Evolutionary conservation across 2,329 filamentous ascomycete genomes (phyloP), one percentile per base, ranked within the genome.

Genomic region (Mycosphaerella sp.): DNA sequence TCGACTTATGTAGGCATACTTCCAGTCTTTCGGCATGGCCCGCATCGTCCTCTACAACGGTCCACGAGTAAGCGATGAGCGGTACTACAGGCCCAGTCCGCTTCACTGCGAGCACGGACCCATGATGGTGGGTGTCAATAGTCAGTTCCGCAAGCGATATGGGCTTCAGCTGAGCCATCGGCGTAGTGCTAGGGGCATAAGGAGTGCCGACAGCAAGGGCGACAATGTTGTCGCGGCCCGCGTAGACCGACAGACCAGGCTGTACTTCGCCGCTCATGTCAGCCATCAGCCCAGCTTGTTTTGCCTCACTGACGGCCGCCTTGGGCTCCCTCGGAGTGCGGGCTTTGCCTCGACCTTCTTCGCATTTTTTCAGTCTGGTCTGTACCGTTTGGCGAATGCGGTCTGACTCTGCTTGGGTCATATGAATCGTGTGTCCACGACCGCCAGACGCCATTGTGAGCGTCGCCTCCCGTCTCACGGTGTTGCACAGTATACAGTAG

Each of bases 1-100:
- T 56, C 7, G 45, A 57, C 45, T 68, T 72, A 40, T 73, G 72
- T 17, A 74, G 48, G 31, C 62, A 69, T 0, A 62, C 42, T 31
- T 63, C 61, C 47, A 63, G 34, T 6, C 61, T 53, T 50, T 62
- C 61, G 4, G 53, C 64, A 2, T 63, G 61, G 3, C 51, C 59
- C 3, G 59, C 51, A 4, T 60, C 62, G 12, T 60, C 59, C 42
- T 70, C 66, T 0, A 73, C 66, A n/a, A 68, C 51, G 5, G 59
- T 65, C 63, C 64, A 67, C 6, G 64, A 64, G 14, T 32, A 51
- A 3, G 53, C 56, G 14, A 54, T 54, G 17, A 55, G 47, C 23
- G 52, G 48, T 9, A 63, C 59, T 7, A 60, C 62, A 6, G 60
- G 57, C n/a, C 51, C 54, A 14, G 50, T 52, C 1, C 71, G 66